Evolutionary conservation across 257 asterid species (phyloP).

Genomic region (Solanum clarkiae): DNA sequence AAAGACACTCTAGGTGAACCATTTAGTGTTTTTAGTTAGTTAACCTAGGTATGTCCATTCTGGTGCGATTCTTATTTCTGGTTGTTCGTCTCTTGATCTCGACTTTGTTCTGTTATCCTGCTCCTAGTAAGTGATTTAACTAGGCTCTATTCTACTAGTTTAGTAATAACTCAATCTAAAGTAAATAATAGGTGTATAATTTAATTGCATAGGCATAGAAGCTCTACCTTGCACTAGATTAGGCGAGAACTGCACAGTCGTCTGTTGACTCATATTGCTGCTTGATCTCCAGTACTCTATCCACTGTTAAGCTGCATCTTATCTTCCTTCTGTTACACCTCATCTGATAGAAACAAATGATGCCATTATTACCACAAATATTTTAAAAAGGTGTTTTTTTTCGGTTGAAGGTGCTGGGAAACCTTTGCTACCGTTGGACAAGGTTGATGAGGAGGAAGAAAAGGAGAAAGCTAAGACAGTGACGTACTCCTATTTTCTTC

Average conservation of each 20-base stretch:
- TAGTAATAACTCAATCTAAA: not conserved
- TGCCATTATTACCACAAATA: not conserved
- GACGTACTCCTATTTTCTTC: conserved; percentile 56
- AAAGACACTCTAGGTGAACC: not conserved
- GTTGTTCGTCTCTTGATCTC: not conserved
- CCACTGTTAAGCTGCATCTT: not conserved
- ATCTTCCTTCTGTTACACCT: not conserved
- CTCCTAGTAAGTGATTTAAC: not conserved
- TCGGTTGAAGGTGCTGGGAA: conserved; percentile 43
- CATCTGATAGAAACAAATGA: not conserved
- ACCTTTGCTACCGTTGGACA: conserved; percentile 84
- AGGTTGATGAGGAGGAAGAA: conserved; percentile 56
- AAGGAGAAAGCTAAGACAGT: conserved; percentile 49
- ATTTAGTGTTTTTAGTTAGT: not conserved
- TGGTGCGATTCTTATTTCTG: not conserved
- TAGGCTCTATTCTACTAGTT: not conserved
- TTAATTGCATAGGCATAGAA: not conserved
- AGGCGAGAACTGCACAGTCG: not conserved
- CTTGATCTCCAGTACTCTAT: not conserved
- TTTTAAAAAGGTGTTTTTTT: not conserved
- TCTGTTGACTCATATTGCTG: not conserved
- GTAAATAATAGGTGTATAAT: not conserved
- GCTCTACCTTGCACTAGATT: not conserved
- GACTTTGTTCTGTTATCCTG: not conserved
- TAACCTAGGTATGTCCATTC: not conserved